These are phyloP conservation scores for Pythium brachiatum DNA, from an alignment of 352 stramenopile species.

Conservation along the genomic window DNA sequence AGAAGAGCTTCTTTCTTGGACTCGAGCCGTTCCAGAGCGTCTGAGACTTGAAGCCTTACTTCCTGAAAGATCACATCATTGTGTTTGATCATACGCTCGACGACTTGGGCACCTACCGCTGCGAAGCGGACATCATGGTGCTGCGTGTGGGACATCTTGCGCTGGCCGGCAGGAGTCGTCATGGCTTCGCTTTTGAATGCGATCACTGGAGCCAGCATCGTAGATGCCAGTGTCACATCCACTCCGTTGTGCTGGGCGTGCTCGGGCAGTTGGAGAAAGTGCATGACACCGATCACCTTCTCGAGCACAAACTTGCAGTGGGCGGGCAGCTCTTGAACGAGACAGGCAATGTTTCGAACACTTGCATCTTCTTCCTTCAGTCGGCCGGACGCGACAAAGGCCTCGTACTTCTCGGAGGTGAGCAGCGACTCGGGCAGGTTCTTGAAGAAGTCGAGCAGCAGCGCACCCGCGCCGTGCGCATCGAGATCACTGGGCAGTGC, in stretches of 20 bases:
- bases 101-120: conserved; percentile 66
- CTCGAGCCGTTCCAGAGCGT: conserved; percentile 61
- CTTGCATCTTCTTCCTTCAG: conserved; percentile 72
- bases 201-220: conserved; percentile 70
- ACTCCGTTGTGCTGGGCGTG: conserved; percentile 64
- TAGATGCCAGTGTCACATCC: conserved; percentile 55
- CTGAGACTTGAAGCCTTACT: conserved; percentile 57
- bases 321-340: conserved; percentile 72
- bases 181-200: conserved; percentile 70
- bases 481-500: conserved; percentile 59
- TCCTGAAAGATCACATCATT: conserved; percentile 75
- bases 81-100: conserved; percentile 78
- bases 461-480: conserved; percentile 54
- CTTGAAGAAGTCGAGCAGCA: conserved; percentile 80
- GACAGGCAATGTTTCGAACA: conserved; percentile 72
- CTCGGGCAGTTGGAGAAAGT: conserved; percentile 60
- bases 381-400: conserved; percentile 68
- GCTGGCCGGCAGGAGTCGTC: conserved; percentile 32
- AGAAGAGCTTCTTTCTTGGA: conserved; percentile 58
- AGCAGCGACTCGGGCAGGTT: conserved; percentile 73
- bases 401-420: conserved; percentile 78
- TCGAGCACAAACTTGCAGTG: conserved; percentile 75
- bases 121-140: conserved; percentile 76
- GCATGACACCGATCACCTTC: conserved; percentile 61
- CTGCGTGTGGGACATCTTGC: conserved; percentile 49